Base-by-base conservation (phyloP, 1,284 basidiomycete genomes). In the Irpex sp. region DNA sequence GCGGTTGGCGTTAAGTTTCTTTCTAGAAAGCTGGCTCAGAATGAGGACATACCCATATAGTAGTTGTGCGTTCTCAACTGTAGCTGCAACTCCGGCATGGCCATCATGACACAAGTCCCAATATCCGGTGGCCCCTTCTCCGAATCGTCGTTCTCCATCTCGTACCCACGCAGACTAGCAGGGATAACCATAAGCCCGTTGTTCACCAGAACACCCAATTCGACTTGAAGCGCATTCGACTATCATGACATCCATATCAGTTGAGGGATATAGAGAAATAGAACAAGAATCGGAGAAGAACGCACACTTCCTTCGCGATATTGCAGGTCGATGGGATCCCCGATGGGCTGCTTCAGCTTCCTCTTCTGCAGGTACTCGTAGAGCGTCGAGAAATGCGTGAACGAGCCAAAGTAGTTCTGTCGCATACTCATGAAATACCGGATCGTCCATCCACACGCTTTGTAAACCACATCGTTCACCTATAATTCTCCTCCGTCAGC, bases 321-420 rank as follows among this genome's bases (percentile, higher is more conserved):
- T 69, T 93, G 94, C 63, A 85, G 78, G 51, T 84, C 78, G 1
- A 95, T 81, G 0, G 93, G 93, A 74, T 97, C 95, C 4, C 94
- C 95, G 4, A 87, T 79, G 21, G 85, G 80, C 4, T 82, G 75
- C 4, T 83, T 83, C 63, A 77, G 79, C 59, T 79, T 81, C 33
- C 85, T 82, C 72, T 88, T 90, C 61, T 88, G 84, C 59, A 94
- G 78, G 71, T 93, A 95, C 76, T 97, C 95, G 35, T 83, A 83
- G 58, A 94, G 81, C 0, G 93, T 96, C 5, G 88, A 88, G 70
- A 95, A 97, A 68, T 95, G 92, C 1, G 94, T 97, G 74, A 95
- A 97, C 3, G 85, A 83, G 17, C 95, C 95, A 62, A 97, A 88
- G 74, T 97, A 97, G 73, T 97, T 97, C 69, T 96, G 94, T 61